These are phyloP conservation scores for Fusarium compactum DNA, from an alignment of 2,329 filamentous ascomycete species.

Conservation along the genomic window DNA sequence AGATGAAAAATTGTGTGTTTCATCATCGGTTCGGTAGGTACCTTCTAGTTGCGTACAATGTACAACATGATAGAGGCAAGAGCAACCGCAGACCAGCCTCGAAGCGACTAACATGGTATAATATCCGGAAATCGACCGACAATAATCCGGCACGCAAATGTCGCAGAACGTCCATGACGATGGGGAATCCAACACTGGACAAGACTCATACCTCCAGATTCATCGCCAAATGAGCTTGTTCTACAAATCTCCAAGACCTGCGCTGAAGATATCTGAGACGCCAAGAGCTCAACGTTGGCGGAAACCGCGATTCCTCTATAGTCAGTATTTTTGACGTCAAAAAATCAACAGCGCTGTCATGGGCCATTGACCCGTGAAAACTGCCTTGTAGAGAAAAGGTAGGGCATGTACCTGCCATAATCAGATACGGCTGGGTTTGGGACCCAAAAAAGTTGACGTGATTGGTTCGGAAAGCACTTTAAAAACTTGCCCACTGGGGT, in stretches of 20 bases:
- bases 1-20: background rate
- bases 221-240: background rate
- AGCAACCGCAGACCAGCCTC: background rate
- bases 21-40: background rate
- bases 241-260: background rate
- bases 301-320: conserved; percentile 9
- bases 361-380: background rate
- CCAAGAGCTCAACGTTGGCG: background rate
- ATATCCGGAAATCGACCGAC: conserved; percentile 12
- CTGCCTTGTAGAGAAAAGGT: conserved; percentile 1
- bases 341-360: conserved; percentile 5
- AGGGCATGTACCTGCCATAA: conserved; percentile 37
- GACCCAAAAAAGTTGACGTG: conserved; percentile 1
- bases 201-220: background rate
- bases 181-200: background rate
- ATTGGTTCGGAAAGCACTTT: conserved; percentile 36
- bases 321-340: background rate
- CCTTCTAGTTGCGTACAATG: conserved; percentile 20
- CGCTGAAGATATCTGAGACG: background rate
- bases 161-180: background rate
- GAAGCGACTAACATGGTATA: conserved; percentile 5
- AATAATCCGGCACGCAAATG: conserved; percentile 2
- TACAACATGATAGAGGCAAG: conserved; percentile 1
- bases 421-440: conserved; percentile 29
- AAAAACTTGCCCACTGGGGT: conserved; percentile 23